Base-by-base conservation (phyloP, 2,329 filamentous ascomycete species). In the Colletotrichum aenigma region DNA sequence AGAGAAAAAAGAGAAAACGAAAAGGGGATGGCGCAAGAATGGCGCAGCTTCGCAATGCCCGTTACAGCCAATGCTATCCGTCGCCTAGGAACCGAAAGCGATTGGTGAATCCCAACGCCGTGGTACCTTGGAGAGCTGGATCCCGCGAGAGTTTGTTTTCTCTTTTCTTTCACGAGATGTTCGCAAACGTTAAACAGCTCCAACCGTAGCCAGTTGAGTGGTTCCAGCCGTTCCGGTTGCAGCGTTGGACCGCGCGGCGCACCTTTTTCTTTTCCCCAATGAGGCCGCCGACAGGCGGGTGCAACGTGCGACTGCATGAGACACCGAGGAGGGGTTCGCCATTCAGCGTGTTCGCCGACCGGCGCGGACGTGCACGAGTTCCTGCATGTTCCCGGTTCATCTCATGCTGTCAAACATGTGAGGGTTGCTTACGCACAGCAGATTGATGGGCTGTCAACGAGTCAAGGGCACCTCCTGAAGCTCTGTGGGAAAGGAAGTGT, bases 111-210 rank as follows among this genome's bases (percentile, higher is more conserved):
- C 8, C 34, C 52, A 66, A 71, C 18, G 61, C 36, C 36, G 56
- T 38, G 68, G 68, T 71, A 75, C 72, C 72, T 24, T 75, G 72
- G 15, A 66, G 61, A 75, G 68, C 68, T 75, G 72, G 66, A 28
- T 32, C 52, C 18, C 18, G 32, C 13, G 48, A 60, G 48, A 58
- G 52, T 68, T 68, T 58, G 32, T 30, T 24, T 34, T 21, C 52
- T 52, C n/a, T 52, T 24, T 21, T 52, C n/a, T 52, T 52, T 52
- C 43, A 52, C 43, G n/a, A 52, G n/a, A 18, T 68, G 7, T 18
- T 26, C 34, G 66, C 52, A 68, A 60, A 68, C 21, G 52, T 68
- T 68, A 26, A 34, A 15, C 21, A 34, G 26, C 26, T 61, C 28
- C 30, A n/a, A 48, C 34, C 24, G 62, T 52, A 4, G 24, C 34